Evolutionary conservation across 75 land plant genomes (phyloP).

Genomic region (Picea sitchensis): DNA sequence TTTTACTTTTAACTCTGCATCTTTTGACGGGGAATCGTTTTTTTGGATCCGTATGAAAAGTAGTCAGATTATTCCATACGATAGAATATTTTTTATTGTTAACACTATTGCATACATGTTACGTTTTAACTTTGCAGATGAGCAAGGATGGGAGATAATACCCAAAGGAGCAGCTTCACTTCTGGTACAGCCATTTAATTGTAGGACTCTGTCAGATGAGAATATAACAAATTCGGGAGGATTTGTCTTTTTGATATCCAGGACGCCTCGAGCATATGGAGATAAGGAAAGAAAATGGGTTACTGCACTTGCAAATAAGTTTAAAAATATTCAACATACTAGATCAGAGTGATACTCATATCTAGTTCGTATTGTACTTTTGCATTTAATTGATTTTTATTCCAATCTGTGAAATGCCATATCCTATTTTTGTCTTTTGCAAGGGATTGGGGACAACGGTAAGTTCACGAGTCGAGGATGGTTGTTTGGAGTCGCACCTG

Average conservation of each 20-base stretch:
- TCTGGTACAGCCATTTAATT: constrained; percentile 42
- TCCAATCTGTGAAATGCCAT: background rate
- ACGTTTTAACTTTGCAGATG: constrained; percentile 25
- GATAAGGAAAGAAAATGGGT: constrained; percentile 73
- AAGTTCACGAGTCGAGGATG: background rate
- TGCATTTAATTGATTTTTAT: background rate
- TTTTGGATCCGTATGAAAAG: background rate
- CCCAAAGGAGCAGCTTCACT: constrained; percentile 54
- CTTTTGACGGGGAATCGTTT: background rate
- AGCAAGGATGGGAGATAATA: constrained; percentile 27
- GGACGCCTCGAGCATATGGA: constrained; percentile 42
- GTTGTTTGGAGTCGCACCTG: background rate
- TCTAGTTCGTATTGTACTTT: background rate
- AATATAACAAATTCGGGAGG: constrained; percentile 16
- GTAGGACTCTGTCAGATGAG: background rate
- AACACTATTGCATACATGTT: background rate
- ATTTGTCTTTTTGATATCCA: constrained; percentile 52
- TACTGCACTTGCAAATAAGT: constrained; percentile 52
- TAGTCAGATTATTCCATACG: no score
- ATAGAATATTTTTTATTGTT: no score
- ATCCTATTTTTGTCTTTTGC: background rate
- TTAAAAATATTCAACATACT: constrained; percentile 23
- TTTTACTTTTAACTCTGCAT: background rate
- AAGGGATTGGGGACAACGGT: background rate
- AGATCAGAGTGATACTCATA: background rate